A percentile compares a stretch with the other conserved stretches of the same genome.
These are phyloP conservation scores for Trichoderma virens DNA, from an alignment of 495 filamentous ascomycete species.

Conservation along the genomic window DNA sequence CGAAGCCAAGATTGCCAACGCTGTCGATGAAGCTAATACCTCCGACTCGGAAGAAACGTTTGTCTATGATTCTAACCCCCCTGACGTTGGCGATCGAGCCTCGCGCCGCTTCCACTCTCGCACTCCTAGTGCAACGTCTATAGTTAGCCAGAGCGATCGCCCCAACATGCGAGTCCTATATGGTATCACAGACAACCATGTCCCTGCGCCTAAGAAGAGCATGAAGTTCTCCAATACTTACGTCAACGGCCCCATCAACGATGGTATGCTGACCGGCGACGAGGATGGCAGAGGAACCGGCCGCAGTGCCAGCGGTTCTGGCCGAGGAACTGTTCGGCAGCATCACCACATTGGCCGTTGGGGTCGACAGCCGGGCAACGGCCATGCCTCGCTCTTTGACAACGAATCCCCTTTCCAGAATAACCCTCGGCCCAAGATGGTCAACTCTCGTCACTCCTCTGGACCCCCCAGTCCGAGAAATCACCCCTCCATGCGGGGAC, in stretches of 20 bases:
- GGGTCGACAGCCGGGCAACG: slow-evolving; percentile 54
- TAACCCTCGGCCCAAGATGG: slow-evolving; percentile 28
- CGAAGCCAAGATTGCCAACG: slow-evolving; percentile 90
- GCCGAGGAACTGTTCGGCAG: slow-evolving; percentile 58
- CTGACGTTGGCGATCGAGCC: slow-evolving; percentile 63
- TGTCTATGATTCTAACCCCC: slow-evolving; percentile 97
- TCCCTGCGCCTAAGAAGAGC: slow-evolving; percentile 76
- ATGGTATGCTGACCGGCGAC: slow-evolving; percentile 38
- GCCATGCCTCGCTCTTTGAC: slow-evolving; percentile 66
- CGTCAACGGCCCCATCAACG: slow-evolving; percentile 53
- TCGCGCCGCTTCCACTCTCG: slow-evolving; percentile 82
- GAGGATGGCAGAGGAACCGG: slow-evolving; percentile 52
- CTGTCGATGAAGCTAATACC: slow-evolving; percentile 84
- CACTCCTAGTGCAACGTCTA: slow-evolving; percentile 90
- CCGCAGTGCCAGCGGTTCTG: slow-evolving; percentile 54
- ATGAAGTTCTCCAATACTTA: slow-evolving; percentile 97
- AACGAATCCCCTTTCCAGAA: slow-evolving; percentile 62
- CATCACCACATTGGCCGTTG: slow-evolving; percentile 67
- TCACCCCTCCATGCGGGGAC: slow-evolving; percentile 18
- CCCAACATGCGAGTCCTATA: slow-evolving; percentile 53
- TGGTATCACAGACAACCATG: slow-evolving; percentile 51
- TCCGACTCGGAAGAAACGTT: slow-evolving; percentile 96
- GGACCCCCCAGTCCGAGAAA: slow-evolving; percentile 45
- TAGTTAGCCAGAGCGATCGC: slow-evolving; percentile 72
- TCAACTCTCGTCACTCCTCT: slow-evolving; percentile 50